These are phyloP conservation scores for Floccularia luteovirens DNA, from an alignment of 768 basidiomycete species.

Conservation along the genomic window DNA sequence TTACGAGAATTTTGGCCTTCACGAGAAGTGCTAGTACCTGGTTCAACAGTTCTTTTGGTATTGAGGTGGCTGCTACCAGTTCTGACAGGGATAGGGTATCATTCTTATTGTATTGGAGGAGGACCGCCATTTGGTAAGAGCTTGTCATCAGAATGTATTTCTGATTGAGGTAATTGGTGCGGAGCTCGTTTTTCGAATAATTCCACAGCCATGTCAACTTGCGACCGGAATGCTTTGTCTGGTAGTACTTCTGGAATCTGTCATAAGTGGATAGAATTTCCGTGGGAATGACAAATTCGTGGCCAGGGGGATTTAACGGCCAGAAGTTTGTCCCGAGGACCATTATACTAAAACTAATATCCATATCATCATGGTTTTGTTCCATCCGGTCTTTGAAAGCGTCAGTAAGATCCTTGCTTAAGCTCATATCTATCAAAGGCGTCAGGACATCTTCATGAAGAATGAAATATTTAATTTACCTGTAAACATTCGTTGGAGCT, in stretches of 20 bases:
- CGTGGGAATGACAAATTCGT: conserved; percentile 83
- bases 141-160: conserved; percentile 97
- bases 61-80: conserved; percentile 68
- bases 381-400: conserved; percentile 93
- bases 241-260: conserved; percentile 89
- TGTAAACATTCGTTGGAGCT: conserved; percentile 95
- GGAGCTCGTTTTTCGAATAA: conserved; percentile 93
- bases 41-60: conserved; percentile 75
- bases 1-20: conserved; percentile 85
- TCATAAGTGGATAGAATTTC: conserved; percentile 87
- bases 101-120: conserved; percentile 88
- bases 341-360: conserved; percentile 88
- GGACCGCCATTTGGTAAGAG: conserved; percentile 91
- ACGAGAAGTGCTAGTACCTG: conserved; percentile 66
- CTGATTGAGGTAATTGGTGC: conserved; percentile 87
- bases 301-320: conserved; percentile 78
- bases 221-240: conserved; percentile 88
- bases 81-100: conserved; percentile 83
- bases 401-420: conserved; percentile 93
- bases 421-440: conserved; percentile 77
- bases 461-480: conserved; percentile 35
- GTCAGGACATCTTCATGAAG: conserved; percentile 4
- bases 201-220: conserved; percentile 99
- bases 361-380: conserved; percentile 77
- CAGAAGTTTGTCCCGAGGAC: conserved; percentile 95